A percentile compares a stretch with the other conserved stretches of the same genome.
phyloP scores from a whole-genome alignment of 805 yeast genomes.

The Limtongia smithiae region DNA sequence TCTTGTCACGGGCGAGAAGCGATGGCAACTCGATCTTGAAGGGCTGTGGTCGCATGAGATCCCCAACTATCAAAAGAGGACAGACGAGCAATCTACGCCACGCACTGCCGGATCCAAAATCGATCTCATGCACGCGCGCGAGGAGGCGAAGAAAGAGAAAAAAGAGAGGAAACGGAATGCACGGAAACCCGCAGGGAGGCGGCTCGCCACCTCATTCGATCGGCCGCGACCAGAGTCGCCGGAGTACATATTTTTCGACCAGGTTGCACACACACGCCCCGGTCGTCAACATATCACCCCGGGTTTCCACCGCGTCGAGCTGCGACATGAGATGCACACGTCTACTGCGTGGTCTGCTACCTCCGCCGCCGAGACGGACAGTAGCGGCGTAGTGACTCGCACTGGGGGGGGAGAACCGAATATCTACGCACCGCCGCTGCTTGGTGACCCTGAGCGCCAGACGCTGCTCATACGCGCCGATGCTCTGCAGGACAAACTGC shows the following conservation, averaged over 20 bases:
- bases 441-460: too few relatives aligned
- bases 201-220: neutral
- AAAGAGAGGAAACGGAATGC: slow-evolving; percentile 5
- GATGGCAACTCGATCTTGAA: slow-evolving; percentile 68
- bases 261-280: neutral
- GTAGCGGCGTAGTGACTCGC: too few relatives aligned
- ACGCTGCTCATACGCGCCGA: too few relatives aligned
- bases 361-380: too few relatives aligned
- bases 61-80: slow-evolving; percentile 5
- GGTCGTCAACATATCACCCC: too few relatives aligned
- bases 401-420: too few relatives aligned
- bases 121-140: slow-evolving; percentile 1
- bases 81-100: too few relatives aligned
- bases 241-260: slow-evolving; percentile 4
- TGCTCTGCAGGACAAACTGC: neutral
- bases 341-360: too few relatives aligned
- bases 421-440: too few relatives aligned
- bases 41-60: slow-evolving; percentile 48
- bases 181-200: slow-evolving; percentile 14
- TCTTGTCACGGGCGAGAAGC: slow-evolving; percentile 64
- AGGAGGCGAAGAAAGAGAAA: slow-evolving; percentile 4
- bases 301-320: too few relatives aligned
- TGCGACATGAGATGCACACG: too few relatives aligned
- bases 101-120: too few relatives aligned
- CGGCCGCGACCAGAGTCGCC: slow-evolving; percentile 8